These are phyloP conservation scores for Aspergillus ostianus DNA, from an alignment of 495 filamentous ascomycete genomes.

Conservation along the genomic window DNA sequence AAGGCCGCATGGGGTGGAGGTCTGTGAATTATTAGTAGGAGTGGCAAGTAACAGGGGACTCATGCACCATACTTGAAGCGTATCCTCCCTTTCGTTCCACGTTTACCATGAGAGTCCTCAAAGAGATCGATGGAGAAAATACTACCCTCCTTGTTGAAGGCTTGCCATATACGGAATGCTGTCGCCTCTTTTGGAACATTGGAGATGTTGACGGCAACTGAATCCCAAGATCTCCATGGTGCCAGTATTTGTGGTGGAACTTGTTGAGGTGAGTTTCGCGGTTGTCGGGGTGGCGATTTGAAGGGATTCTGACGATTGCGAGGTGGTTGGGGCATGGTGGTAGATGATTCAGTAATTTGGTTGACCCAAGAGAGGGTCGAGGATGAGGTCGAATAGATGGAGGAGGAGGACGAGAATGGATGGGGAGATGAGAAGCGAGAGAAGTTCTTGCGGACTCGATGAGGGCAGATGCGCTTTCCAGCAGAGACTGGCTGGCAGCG, in stretches of 20 bases:
- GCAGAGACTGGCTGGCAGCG: not conserved
- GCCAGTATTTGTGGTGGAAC: slow-evolving; percentile 12
- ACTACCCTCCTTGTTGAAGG: slow-evolving; percentile 40
- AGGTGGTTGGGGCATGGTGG: not conserved
- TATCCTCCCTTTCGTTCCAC: slow-evolving; percentile 32
- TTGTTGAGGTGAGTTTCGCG: not conserved
- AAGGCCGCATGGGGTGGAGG: slow-evolving; percentile 41
- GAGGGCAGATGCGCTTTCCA: not conserved
- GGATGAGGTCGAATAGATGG: slow-evolving; percentile 1
- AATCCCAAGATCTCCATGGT: slow-evolving; percentile 40
- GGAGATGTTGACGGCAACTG: slow-evolving; percentile 34
- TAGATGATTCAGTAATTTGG: not conserved
- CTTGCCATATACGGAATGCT: slow-evolving; percentile 35
- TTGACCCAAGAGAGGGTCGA: not conserved
- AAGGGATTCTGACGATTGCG: not conserved
- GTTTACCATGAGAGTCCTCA: slow-evolving; percentile 31
- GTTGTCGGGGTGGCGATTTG: not conserved
- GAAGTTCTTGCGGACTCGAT: not conserved
- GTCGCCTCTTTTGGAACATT: slow-evolving; percentile 33
- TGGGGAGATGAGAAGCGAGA: not conserved
- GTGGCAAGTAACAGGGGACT: not conserved
- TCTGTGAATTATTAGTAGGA: slow-evolving; percentile 26
- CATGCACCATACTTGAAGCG: slow-evolving; percentile 40
- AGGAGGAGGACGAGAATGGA: slow-evolving; percentile 4
- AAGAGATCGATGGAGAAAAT: slow-evolving; percentile 46